Percentiles rank a stretch among this genome's conserved stretches.
These are phyloP conservation scores for Claviceps sp. DNA, from an alignment of 2,329 filamentous ascomycete genomes.

Conservation along the genomic window DNA sequence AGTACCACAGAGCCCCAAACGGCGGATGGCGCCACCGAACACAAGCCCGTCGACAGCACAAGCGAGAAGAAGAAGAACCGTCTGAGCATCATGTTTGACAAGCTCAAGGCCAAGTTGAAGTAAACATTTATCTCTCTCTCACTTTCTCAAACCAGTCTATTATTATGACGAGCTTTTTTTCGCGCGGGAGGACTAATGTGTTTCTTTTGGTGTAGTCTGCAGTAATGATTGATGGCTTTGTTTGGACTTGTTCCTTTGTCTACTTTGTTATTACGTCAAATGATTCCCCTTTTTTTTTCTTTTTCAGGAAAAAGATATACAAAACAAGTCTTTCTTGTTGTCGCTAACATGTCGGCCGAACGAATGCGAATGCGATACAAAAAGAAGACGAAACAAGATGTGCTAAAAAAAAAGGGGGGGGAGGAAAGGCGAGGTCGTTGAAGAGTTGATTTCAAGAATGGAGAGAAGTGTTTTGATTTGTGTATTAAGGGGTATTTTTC, in stretches of 20 bases:
- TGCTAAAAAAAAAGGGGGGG: too few species aligned
- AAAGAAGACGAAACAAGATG: too few species aligned
- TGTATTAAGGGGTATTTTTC: too few species aligned
- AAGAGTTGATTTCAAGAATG: too few species aligned
- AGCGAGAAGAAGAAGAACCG: conserved; percentile 57
- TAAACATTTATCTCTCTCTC: conserved; percentile 6
- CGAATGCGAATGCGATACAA: too few species aligned
- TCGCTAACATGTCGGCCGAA: too few species aligned
- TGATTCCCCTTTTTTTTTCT: conserved; percentile 23
- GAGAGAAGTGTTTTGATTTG: too few species aligned
- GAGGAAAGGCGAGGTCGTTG: too few species aligned
- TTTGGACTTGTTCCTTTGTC: conserved; percentile 20
- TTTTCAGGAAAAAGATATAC: background rate
- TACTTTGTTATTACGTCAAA: conserved; percentile 17
- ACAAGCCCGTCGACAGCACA: conserved; percentile 16
- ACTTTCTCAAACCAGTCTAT: background rate
- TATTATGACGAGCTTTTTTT: conserved; percentile 1
- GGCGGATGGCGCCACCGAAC: background rate
- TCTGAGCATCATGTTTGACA: conserved; percentile 47
- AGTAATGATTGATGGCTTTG: conserved; percentile 18
- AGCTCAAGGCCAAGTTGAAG: conserved; percentile 35
- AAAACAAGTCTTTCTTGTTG: background rate
- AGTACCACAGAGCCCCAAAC: conserved; percentile 8
- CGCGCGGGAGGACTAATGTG: conserved; percentile 4
- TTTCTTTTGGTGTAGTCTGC: conserved; percentile 10